Evolutionary conservation across 805 yeast species (phyloP).

Genomic region (Suhomyces sp.): DNA sequence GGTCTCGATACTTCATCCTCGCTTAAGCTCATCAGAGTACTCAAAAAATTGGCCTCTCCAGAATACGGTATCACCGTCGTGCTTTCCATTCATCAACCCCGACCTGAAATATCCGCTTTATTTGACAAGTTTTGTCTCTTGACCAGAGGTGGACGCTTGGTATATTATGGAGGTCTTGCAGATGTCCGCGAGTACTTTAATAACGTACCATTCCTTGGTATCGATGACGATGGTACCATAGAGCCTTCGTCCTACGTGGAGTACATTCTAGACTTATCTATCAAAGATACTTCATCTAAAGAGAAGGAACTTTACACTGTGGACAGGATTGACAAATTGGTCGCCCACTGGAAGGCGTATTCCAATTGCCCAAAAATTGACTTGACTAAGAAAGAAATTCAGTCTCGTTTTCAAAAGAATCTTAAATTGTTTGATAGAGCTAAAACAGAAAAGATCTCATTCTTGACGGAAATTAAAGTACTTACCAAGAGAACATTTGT

Average conservation of each 20-base stretch:
- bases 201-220: slow-evolving; percentile 14
- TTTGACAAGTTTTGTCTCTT: slow-evolving; percentile 69
- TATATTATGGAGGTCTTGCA: slow-evolving; percentile 44
- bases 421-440: slow-evolving; percentile 17
- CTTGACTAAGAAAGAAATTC: slow-evolving; percentile 14
- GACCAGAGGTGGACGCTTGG: slow-evolving; percentile 55
- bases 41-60: slow-evolving; percentile 47
- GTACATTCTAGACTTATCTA: slow-evolving; percentile 36
- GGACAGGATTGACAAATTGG: slow-evolving; percentile 25
- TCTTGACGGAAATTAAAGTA: slow-evolving; percentile 28
- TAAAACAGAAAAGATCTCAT: slow-evolving; percentile 22
- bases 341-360: slow-evolving; percentile 24
- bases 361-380: slow-evolving; percentile 2
- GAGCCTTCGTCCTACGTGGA: slow-evolving; percentile 20
- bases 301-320: slow-evolving; percentile 23
- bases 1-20: slow-evolving; percentile 84
- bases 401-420: slow-evolving; percentile 16
- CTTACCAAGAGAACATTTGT: slow-evolving; percentile 37
- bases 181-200: slow-evolving; percentile 53
- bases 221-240: too few relatives aligned
- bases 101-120: slow-evolving; percentile 68
- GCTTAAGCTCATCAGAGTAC: slow-evolving; percentile 55
- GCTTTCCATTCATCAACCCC: slow-evolving; percentile 80
- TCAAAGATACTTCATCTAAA: slow-evolving; percentile 32
- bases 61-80: slow-evolving; percentile 68